These are phyloP conservation scores for Xerocomellus dryophilus DNA, from an alignment of 768 basidiomycete genomes.

Conservation along the genomic window DNA sequence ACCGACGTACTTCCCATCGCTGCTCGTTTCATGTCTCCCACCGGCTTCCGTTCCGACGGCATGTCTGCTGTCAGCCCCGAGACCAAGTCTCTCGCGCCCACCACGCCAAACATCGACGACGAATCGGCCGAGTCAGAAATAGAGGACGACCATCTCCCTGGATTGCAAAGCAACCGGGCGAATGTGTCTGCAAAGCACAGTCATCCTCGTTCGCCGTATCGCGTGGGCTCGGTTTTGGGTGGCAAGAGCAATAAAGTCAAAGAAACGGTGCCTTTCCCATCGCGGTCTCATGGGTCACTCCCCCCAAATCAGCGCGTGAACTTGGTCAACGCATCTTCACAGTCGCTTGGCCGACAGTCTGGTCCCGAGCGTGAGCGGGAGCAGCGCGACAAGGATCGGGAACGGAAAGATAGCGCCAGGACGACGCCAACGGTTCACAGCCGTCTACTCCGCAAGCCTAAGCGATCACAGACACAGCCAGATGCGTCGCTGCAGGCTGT, in stretches of 20 bases:
- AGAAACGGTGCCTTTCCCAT: conserved; percentile 69
- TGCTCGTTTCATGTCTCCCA: conserved; percentile 83
- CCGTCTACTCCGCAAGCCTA: conserved; percentile 65
- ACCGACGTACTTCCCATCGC: conserved; percentile 81
- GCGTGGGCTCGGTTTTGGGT: conserved; percentile 43
- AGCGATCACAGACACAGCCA: conserved; percentile 56
- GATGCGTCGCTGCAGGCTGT: conserved; percentile 49
- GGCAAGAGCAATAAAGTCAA: conserved; percentile 38
- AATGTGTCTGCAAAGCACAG: conserved; percentile 48
- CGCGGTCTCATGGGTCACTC: conserved; percentile 75
- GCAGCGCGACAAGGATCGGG: conserved; percentile 40
- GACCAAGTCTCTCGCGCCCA: conserved; percentile 45
- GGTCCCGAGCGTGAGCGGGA: conserved; percentile 43
- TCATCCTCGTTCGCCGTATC: conserved; percentile 79
- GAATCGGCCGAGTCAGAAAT: conserved; percentile 76
- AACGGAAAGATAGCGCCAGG: conserved; percentile 45
- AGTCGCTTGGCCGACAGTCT: conserved; percentile 73
- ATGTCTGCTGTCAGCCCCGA: conserved; percentile 40
- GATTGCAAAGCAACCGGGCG: conserved; percentile 19
- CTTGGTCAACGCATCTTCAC: conserved; percentile 58
- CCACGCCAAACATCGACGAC: conserved; percentile 63
- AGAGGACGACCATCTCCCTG: conserved; percentile 49
- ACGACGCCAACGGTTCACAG: conserved; percentile 32
- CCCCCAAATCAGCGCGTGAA: conserved; percentile 58
- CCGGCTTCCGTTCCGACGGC: conserved; percentile 46